Conservation (phyloP, 225 moss, liverwort and hornwort species). For the Bryoerythrophyllum caledonicum region DNA sequence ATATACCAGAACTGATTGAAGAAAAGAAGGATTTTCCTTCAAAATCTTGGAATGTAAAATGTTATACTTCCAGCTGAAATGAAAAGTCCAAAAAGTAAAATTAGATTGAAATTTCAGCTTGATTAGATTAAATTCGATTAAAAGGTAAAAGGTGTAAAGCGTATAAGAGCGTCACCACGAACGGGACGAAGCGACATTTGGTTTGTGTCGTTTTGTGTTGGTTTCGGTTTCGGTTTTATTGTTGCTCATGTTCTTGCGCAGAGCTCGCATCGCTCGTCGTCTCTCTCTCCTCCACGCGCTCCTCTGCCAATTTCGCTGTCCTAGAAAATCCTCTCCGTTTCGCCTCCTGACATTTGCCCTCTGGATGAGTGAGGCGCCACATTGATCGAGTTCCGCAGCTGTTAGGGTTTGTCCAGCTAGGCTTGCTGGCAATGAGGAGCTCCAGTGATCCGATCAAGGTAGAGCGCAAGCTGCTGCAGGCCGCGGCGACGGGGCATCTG, state of each 20-base stretch:
- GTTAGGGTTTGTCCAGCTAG: conserved; percentile 18
- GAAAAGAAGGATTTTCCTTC: too few relatives aligned
- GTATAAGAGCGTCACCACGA: too few relatives aligned
- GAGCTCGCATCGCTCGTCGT: background rate
- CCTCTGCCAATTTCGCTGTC: background rate
- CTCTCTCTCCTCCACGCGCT: background rate
- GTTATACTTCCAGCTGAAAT: too few relatives aligned
- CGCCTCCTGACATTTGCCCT: background rate
- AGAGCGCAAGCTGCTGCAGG: conserved; percentile 60
- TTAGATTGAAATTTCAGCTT: too few relatives aligned
- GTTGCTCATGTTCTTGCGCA: too few relatives aligned
- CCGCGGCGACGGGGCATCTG: conserved; percentile 51
- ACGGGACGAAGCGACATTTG: background rate
- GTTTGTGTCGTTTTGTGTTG: background rate
- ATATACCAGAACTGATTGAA: too few relatives aligned
- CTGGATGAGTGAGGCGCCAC: background rate
- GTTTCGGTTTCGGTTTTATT: background rate
- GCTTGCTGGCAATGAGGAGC: conserved; percentile 30
- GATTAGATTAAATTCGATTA: too few relatives aligned
- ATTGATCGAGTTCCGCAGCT: background rate
- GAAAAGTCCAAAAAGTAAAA: too few relatives aligned
- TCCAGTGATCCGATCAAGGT: conserved; percentile 36
- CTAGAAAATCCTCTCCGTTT: background rate
- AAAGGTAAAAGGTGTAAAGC: too few relatives aligned
- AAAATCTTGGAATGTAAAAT: too few relatives aligned